phyloP scores from a whole-genome alignment of 352 stramenopile species.

The Pythium dissotocum region DNA sequence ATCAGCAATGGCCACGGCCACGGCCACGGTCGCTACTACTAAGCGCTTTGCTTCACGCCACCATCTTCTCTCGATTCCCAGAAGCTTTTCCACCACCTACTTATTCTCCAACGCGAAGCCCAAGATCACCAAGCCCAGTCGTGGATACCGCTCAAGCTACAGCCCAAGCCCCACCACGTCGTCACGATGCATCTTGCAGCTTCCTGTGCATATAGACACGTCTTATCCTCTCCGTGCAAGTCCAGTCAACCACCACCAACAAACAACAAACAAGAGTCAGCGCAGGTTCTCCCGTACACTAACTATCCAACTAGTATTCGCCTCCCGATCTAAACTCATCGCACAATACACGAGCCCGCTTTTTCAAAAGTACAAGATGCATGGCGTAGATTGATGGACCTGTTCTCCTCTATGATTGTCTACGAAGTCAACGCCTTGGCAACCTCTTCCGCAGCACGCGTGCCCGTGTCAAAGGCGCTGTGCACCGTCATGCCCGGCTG shows the following conservation, averaged over 20 bases:
- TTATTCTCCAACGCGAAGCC: conserved; percentile 1
- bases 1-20: too few species aligned
- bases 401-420: neutral
- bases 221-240: conserved; percentile 18
- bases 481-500: conserved; percentile 84
- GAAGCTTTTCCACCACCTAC: neutral
- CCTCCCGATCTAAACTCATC: neutral
- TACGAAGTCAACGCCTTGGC: conserved; percentile 33
- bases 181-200: neutral
- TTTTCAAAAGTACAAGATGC: neutral
- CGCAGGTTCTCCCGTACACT: conserved; percentile 3
- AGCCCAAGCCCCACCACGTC: neutral
- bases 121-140: neutral
- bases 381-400: neutral
- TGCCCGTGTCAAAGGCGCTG: conserved; percentile 78
- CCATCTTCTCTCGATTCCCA: neutral
- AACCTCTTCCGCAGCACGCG: conserved; percentile 62
- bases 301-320: neutral
- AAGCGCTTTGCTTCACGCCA: conserved; percentile 2
- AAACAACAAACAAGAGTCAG: conserved; percentile 15
- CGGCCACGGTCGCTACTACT: conserved; percentile 24
- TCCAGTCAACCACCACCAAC: conserved; percentile 22
- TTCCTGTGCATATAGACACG: conserved; percentile 33
- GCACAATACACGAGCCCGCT: neutral
- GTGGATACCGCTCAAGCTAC: neutral